A percentile compares a stretch with the other conserved stretches of the same genome.
Conservation (phyloP, 371 early-diverging fungal genomes). For the Rhizopus microsporus region DNA sequence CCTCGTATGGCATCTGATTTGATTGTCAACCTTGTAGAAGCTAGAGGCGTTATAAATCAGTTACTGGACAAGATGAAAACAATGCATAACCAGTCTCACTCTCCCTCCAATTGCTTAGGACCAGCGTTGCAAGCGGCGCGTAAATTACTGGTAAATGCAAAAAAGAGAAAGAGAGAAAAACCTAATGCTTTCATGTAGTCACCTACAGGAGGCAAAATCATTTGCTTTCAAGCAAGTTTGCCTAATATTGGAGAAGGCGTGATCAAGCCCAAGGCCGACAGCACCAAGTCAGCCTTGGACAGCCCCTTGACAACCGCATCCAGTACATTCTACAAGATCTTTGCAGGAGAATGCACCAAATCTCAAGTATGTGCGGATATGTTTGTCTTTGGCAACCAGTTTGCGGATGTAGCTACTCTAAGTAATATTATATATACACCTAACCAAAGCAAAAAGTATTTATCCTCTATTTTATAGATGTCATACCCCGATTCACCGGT, state of each 20-base stretch:
- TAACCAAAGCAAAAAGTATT: not conserved
- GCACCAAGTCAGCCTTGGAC: constrained; percentile 53
- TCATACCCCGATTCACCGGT: constrained; percentile 84
- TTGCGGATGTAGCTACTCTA: constrained; percentile 81
- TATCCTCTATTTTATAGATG: constrained; percentile 33
- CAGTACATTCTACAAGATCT: constrained; percentile 76
- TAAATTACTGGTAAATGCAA: constrained; percentile 63
- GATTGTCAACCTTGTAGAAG: constrained; percentile 77
- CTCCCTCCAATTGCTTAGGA: constrained; percentile 66
- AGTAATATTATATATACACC: constrained; percentile 36
- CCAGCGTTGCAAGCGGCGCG: constrained; percentile 76
- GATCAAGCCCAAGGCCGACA: constrained; percentile 65
- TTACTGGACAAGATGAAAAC: constrained; percentile 62
- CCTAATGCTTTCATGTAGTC: constrained; percentile 31
- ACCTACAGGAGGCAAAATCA: constrained; percentile 82
- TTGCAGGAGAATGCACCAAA: constrained; percentile 79
- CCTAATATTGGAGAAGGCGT: constrained; percentile 72
- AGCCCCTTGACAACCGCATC: constrained; percentile 61
- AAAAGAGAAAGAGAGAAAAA: not conserved
- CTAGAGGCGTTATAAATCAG: constrained; percentile 55
- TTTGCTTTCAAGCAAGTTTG: constrained; percentile 67
- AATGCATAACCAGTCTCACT: constrained; percentile 62
- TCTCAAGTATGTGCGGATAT: constrained; percentile 83
- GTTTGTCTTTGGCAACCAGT: constrained; percentile 74
- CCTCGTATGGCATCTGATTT: constrained; percentile 73